Base-by-base conservation (phyloP, 129 eudicot species). In the Ambrosia artemisiifolia region DNA sequence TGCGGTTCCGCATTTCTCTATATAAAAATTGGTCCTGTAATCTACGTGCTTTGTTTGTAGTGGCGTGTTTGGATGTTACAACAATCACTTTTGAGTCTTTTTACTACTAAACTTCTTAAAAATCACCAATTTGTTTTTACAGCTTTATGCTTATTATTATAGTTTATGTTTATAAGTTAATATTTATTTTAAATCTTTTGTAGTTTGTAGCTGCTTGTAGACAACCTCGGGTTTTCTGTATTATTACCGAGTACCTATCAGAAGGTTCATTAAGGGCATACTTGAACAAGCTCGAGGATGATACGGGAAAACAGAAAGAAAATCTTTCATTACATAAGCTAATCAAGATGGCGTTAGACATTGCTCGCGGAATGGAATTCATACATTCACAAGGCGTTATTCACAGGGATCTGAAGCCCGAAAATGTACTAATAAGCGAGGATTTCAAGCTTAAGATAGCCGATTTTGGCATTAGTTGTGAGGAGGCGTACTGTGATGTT, bases 381-480 rank as follows among this genome's bases (percentile, higher is more conserved):
- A 83, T 93, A 44, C 98, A 93, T 49, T 89, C 96, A 3, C 96
- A 89, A 75, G 96, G 98, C 11, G 70, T 93, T 36, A 87, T 93
- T 61, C 98, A 93, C 56, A 67, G 98, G 77, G 98, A 93, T 65
- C 92, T 93, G 63, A 93, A 93, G 71, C 98, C 98, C 0, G 98
- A 93, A 62, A 93, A 93, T 40, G 80, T 93, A 48, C 88, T 93
- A 48, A 83, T 93, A 70, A 80, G 83, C 56, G 64, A 85, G 38
- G 84, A 82, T 75, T 93, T 86, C 42, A 84, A 82, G 53, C 78
- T 93, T 71, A 93, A 93, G 78, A 85, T 93, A 50, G 98, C 98
- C 20, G 96, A 93, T 84, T 89, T 93, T 69, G 98, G 98, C 64
- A 89, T 85, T 5, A 96, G 95, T 42, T 93, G 98, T 77, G 96